phyloP scores from a whole-genome alignment of 1,284 basidiomycete species.

The Tetrapyrgos nigripes region DNA sequence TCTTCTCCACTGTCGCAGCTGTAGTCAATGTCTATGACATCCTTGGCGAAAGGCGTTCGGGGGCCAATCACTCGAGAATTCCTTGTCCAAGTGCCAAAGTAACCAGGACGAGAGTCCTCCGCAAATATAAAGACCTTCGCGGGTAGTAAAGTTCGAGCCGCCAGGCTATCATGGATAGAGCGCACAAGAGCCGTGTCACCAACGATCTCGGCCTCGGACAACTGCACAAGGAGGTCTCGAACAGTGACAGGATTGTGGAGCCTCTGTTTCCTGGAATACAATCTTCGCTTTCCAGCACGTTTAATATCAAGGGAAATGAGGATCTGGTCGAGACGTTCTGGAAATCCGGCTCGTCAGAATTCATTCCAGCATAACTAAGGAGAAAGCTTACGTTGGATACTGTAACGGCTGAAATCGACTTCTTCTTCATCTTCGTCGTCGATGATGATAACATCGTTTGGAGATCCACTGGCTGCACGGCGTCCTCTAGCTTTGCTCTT shows the following conservation, averaged over 20 bases:
- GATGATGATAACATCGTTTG: conserved; percentile 58
- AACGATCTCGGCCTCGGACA: conserved; percentile 79
- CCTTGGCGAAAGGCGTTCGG: conserved; percentile 76
- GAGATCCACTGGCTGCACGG: conserved; percentile 26
- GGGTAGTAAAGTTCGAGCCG: conserved; percentile 63
- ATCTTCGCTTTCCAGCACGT: conserved; percentile 16
- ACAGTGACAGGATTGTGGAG: conserved; percentile 41
- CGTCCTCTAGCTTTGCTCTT: conserved; percentile 34
- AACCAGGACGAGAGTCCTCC: conserved; percentile 82
- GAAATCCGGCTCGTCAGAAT: neutral
- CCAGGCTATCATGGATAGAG: conserved; percentile 57
- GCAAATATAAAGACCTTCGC: conserved; percentile 79
- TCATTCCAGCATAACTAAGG: neutral
- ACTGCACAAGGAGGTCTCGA: conserved; percentile 63
- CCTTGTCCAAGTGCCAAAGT: conserved; percentile 88
- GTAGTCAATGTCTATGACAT: conserved; percentile 78
- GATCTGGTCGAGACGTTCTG: conserved; percentile 52
- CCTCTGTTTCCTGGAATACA: conserved; percentile 26
- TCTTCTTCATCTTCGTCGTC: conserved; percentile 46
- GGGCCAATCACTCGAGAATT: conserved; percentile 73
- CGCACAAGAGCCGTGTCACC: conserved; percentile 72
- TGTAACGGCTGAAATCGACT: conserved; percentile 24
- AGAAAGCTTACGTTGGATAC: conserved; percentile 43
- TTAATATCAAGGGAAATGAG: conserved; percentile 41
- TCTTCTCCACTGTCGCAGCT: conserved; percentile 86